Conservation (phyloP, 768 basidiomycete genomes). For the Krasilnikovozyma curviuscula region DNA sequence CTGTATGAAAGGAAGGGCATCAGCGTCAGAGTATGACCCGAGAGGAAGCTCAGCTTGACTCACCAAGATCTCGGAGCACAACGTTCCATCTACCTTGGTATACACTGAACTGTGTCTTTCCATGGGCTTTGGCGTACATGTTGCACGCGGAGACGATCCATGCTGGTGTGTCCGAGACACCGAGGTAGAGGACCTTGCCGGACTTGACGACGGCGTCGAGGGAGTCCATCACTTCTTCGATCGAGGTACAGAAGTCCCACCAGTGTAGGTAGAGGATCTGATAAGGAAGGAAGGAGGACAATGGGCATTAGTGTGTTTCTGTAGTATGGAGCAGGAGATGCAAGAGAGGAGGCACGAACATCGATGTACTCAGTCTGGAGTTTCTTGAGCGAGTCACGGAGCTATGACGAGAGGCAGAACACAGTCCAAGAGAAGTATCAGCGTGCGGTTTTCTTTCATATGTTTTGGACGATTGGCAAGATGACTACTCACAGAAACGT, state of each 20-base stretch:
- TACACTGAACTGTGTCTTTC: slow-evolving; percentile 22
- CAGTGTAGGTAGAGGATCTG: slow-evolving; percentile 19
- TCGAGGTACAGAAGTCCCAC: slow-evolving; percentile 17
- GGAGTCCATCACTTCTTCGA: slow-evolving; percentile 16
- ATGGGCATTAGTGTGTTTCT: neutral
- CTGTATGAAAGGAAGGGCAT: too few relatives aligned
- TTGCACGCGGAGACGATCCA: slow-evolving; percentile 17
- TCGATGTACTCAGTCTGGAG: slow-evolving; percentile 14
- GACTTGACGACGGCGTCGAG: slow-evolving; percentile 12
- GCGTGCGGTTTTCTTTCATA: slow-evolving; percentile 12
- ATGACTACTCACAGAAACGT: neutral
- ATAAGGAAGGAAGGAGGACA: neutral
- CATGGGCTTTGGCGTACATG: slow-evolving; percentile 14
- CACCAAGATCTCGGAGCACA: slow-evolving; percentile 12
- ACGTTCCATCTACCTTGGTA: slow-evolving; percentile 28
- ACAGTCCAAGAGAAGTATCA: slow-evolving; percentile 12
- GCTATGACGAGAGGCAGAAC: too few relatives aligned
- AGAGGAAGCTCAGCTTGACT: neutral
- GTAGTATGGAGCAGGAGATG: neutral
- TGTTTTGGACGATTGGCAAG: too few relatives aligned
- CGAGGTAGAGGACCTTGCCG: slow-evolving; percentile 19
- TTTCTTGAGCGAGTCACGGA: slow-evolving; percentile 15
- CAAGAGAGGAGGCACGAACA: neutral
- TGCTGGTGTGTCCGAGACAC: slow-evolving; percentile 17
- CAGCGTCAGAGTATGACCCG: too few relatives aligned